Evolutionary conservation across 2,329 filamentous ascomycete genomes (phyloP).

Genomic region (Aspergillus intermedius): DNA sequence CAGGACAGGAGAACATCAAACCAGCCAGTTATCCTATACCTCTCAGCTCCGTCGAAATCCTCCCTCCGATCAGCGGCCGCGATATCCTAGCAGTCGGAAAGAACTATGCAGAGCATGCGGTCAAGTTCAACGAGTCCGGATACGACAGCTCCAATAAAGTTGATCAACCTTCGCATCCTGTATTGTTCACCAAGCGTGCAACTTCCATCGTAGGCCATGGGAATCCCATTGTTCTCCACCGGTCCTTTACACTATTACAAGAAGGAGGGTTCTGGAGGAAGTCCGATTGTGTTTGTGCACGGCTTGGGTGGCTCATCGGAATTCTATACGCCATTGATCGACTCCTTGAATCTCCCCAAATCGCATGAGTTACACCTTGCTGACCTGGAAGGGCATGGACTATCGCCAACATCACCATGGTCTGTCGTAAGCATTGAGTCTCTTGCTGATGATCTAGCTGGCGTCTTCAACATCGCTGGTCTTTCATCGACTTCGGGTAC

Average conservation of each 20-base stretch:
- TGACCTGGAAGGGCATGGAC: not conserved
- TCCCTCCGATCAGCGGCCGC: constrained; percentile 3
- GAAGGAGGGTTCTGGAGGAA: no score
- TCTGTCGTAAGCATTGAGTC: not conserved
- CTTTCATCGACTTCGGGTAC: not conserved
- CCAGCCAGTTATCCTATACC: not conserved
- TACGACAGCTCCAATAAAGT: constrained; percentile 49
- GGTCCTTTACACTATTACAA: constrained; percentile 38
- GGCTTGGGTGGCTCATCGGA: not conserved
- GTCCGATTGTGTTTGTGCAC: not conserved
- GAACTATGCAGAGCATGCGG: constrained; percentile 51
- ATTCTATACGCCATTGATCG: not conserved
- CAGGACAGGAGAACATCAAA: not conserved
- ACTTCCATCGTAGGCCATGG: constrained; percentile 48
- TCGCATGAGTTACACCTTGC: not conserved
- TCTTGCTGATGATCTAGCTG: not conserved
- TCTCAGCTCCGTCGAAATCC: not conserved
- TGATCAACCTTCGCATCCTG: constrained; percentile 42
- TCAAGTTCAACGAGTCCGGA: constrained; percentile 49
- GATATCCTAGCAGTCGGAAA: constrained; percentile 24
- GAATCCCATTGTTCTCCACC: constrained; percentile 44
- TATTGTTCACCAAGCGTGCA: constrained; percentile 51
- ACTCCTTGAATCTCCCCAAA: not conserved
- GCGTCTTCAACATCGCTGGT: not conserved
- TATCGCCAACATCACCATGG: not conserved